Evolutionary conservation across 805 yeast genomes (phyloP), one percentile per base, ranked within the genome.

Genomic region (Saccharomycopsis capsularis): DNA sequence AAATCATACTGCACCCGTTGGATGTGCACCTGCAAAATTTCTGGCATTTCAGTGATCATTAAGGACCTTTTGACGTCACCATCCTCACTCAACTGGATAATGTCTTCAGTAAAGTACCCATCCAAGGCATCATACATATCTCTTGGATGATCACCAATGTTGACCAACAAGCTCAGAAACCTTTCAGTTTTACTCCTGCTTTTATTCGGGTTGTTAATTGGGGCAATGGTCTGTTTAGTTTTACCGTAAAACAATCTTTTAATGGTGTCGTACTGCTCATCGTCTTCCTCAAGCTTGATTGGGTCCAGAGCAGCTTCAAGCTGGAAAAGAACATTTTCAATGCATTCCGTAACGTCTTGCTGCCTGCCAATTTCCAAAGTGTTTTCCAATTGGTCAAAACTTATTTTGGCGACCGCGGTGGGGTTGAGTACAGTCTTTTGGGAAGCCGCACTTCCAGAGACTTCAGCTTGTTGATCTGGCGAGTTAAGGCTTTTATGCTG

Each of bases 311-410:
- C 95, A 23, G 95, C 86, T 61, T 91, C 97, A 34, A 93, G 68
- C 63, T 91, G 98, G 55, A 83, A 85, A 13, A 90, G 71, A 5
- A 93, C 97, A 63, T 93, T 93, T 48, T 90, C 95, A 59, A 91
- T 89, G 64, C 98, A 91, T 62, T 93, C 99, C 0, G 97, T 89
- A 18, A 93, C 98, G 68, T 93, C 99, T 63, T 93, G 99, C 62
- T 93, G 99, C 55, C 95, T 73, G 2, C 96, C 95, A 59, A 82
- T 71, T 60, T 86, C 90, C 46, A 82, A 70, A 0, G 93, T 81
- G 57, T 81, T 76, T 50, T 79, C 89, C 65, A 84, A 74, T 59
- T 83, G 88, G 53, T 81, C 85, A 3, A 78, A 44, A 47, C 32
- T 47, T 3, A 30, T 51, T 35, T 46, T 50, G 6, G 51, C 51